phyloP scores from a whole-genome alignment of 2,329 filamentous ascomycete species.

The Trichoderma hamatum region DNA sequence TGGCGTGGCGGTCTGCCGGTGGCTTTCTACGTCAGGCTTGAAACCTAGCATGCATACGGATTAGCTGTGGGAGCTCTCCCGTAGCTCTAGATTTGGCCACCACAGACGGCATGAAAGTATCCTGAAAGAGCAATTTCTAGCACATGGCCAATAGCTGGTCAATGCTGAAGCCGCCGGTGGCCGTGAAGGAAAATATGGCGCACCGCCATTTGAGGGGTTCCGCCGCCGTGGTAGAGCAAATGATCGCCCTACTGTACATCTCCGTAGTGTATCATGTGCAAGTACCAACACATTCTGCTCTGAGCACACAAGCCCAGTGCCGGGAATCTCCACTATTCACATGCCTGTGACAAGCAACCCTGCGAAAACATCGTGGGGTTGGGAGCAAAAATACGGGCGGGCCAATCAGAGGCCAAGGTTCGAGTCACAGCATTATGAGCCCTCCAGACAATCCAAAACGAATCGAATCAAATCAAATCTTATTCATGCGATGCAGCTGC shows the following conservation, averaged over 20 bases:
- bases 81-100: constrained; percentile 3
- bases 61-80: constrained; percentile 17
- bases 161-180: background rate
- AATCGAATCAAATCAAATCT: constrained; percentile 4
- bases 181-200: background rate
- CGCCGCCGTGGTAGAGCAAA: background rate
- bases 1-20: constrained; percentile 21
- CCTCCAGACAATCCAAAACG: background rate
- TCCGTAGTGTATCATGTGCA: background rate
- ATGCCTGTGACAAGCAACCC: constrained; percentile 17
- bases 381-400: constrained; percentile 10
- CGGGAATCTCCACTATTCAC: constrained; percentile 5
- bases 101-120: background rate
- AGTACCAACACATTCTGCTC: background rate
- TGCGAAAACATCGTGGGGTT: constrained; percentile 19
- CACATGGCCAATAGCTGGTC: constrained; percentile 4
- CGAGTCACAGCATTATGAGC: background rate
- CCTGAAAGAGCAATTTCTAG: background rate
- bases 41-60: constrained; percentile 6
- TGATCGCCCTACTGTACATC: background rate
- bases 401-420: constrained; percentile 7
- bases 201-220: background rate
- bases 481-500: constrained; percentile 15
- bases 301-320: background rate
- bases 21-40: constrained; percentile 7